phyloP scores from a whole-genome alignment of 1,284 basidiomycete species.

The Inonotus hispidus region DNA sequence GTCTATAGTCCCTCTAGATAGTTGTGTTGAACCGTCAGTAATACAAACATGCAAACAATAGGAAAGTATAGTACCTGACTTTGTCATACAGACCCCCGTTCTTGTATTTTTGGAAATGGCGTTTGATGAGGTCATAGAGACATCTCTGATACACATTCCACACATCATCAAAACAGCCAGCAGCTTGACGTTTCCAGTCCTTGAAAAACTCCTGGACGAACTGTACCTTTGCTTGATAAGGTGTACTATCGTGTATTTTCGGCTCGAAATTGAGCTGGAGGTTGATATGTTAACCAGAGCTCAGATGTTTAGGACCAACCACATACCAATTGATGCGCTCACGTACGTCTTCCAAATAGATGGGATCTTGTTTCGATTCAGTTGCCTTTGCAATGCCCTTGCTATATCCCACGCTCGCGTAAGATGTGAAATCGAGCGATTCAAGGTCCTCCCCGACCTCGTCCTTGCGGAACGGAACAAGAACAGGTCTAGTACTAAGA shows the following conservation, averaged over 20 bases:
- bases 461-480: not conserved
- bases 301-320: not conserved
- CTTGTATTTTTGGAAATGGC: conserved; percentile 29
- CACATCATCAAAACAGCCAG: conserved; percentile 30
- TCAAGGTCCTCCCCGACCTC: not conserved
- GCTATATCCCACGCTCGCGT: too few species aligned
- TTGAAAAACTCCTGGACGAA: conserved; percentile 27
- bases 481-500: not conserved
- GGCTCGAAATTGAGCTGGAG: conserved; percentile 20
- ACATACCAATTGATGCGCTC: conserved; percentile 30
- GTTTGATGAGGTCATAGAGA: conserved; percentile 24
- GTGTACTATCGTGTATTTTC: conserved; percentile 32
- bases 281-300: not conserved
- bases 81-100: conserved; percentile 23
- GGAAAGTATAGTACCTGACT: conserved; percentile 24
- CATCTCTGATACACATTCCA: conserved; percentile 19
- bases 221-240: conserved; percentile 29
- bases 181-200: conserved; percentile 28
- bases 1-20: conserved; percentile 23
- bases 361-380: not conserved
- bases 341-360: conserved; percentile 30
- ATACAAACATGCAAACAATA: not conserved
- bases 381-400: not conserved
- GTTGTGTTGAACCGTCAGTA: not conserved
- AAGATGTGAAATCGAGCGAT: too few species aligned